Evolutionary conservation across 441 rosid genomes (phyloP).

Genomic region (Erodium chrysanthum): DNA sequence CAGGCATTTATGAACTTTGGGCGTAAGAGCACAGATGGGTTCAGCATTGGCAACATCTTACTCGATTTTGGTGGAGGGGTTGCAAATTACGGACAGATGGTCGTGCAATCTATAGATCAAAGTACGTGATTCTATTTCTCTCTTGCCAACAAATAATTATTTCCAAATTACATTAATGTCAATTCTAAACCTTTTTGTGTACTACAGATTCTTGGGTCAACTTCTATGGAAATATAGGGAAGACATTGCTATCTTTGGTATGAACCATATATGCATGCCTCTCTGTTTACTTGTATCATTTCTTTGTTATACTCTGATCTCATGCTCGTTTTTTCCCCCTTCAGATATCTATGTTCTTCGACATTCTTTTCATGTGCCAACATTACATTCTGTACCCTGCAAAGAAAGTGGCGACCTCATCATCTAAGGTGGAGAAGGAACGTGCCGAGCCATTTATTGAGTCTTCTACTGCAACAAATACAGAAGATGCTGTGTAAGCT

Average conservation of each 20-base stretch:
- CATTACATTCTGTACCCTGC: constrained; percentile 44
- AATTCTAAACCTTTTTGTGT: constrained; percentile 11
- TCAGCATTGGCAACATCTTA: constrained; percentile 79
- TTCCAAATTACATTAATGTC: constrained; percentile 10
- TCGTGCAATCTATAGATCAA: constrained; percentile 75
- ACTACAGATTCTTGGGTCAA: constrained; percentile 84
- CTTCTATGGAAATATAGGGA: constrained; percentile 89
- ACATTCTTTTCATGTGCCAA: constrained; percentile 62
- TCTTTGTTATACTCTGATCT: not conserved
- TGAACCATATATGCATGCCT: constrained; percentile 12
- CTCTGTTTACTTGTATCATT: not conserved
- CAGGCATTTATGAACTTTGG: constrained; percentile 76
- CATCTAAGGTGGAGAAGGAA: constrained; percentile 26
- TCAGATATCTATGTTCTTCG: constrained; percentile 72
- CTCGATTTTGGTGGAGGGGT: constrained; percentile 81
- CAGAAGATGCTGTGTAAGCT: constrained; percentile 37
- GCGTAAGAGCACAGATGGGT: constrained; percentile 84
- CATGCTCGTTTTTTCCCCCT: not conserved
- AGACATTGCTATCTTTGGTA: constrained; percentile 74
- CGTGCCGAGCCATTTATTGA: constrained; percentile 39
- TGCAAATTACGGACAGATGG: constrained; percentile 68
- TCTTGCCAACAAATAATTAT: constrained; percentile 5
- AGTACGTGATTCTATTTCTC: constrained; percentile 26
- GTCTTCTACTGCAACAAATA: constrained; percentile 21
- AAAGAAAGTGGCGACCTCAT: constrained; percentile 22